Conservation (phyloP, 495 filamentous ascomycete genomes). For the Platismatia glauca region DNA sequence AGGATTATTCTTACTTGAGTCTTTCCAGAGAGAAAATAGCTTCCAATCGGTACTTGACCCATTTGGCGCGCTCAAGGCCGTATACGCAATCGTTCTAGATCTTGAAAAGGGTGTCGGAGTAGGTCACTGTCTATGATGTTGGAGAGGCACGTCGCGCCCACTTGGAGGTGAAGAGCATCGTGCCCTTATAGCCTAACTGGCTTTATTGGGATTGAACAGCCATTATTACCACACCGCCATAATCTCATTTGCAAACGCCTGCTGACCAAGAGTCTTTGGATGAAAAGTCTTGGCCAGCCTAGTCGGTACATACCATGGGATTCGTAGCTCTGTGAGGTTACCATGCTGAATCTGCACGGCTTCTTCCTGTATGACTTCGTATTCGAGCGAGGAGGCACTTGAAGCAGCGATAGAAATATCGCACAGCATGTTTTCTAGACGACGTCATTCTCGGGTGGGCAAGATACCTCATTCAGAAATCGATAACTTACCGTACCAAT, state of each 20-base stretch:
- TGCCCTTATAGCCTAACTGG: neutral
- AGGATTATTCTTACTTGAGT: no score
- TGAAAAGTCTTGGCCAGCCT: neutral
- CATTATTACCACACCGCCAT: neutral
- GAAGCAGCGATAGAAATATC: neutral
- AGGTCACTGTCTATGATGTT: no score
- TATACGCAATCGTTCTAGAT: no score
- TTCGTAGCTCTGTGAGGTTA: neutral
- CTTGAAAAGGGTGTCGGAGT: no score
- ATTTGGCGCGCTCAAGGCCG: no score
- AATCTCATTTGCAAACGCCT: neutral
- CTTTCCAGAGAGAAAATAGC: no score
- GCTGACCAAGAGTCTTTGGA: neutral
- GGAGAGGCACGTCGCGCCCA: no score
- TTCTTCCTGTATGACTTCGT: neutral
- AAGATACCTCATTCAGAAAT: no score
- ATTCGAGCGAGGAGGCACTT: neutral
- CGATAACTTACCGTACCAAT: neutral
- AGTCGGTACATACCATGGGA: neutral
- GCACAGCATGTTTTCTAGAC: slow-evolving; percentile 1
- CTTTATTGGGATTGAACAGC: neutral
- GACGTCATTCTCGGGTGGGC: no score
- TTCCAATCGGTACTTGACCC: no score
- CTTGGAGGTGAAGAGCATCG: neutral
- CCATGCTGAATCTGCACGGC: neutral